These are phyloP conservation scores for Corniculantispora saksenae DNA, from an alignment of 2,329 filamentous ascomycete species.

Conservation along the genomic window DNA sequence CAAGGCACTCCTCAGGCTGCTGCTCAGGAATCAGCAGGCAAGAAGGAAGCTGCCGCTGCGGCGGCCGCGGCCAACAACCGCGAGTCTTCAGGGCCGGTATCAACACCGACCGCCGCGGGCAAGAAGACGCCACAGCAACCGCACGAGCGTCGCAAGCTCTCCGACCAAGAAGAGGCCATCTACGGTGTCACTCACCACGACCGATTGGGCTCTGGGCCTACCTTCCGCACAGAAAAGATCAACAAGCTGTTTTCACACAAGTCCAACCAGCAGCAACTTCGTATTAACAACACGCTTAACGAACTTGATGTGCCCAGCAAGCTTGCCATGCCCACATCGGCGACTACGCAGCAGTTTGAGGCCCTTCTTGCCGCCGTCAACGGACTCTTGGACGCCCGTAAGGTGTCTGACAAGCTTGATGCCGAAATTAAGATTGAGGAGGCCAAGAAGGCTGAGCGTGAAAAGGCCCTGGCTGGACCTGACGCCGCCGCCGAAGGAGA, in stretches of 20 bases:
- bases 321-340: slow-evolving; percentile 73
- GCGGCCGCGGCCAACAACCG: slow-evolving; percentile 42
- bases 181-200: slow-evolving; percentile 88
- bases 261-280: slow-evolving; percentile 71
- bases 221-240: slow-evolving; percentile 84
- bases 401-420: slow-evolving; percentile 74
- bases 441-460: slow-evolving; percentile 56
- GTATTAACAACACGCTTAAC: slow-evolving; percentile 70
- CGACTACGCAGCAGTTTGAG: slow-evolving; percentile 72
- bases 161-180: slow-evolving; percentile 70
- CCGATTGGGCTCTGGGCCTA: slow-evolving; percentile 79
- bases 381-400: slow-evolving; percentile 69
- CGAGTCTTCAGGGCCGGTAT: slow-evolving; percentile 36
- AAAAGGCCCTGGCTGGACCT: slow-evolving; percentile 36
- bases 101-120: slow-evolving; percentile 40
- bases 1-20: slow-evolving; percentile 42
- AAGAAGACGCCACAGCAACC: slow-evolving; percentile 52
- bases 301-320: slow-evolving; percentile 71
- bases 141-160: slow-evolving; percentile 68
- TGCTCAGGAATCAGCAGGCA: slow-evolving; percentile 34
- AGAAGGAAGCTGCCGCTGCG: slow-evolving; percentile 57
- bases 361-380: slow-evolving; percentile 67
- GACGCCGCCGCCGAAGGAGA: slow-evolving; percentile 21
- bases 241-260: slow-evolving; percentile 78
- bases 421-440: slow-evolving; percentile 65